A percentile compares a stretch with the other conserved stretches of the same genome.
Evolutionary conservation across 2,329 filamentous ascomycete species (phyloP).

Genomic region (Fusarium bactridioides): DNA sequence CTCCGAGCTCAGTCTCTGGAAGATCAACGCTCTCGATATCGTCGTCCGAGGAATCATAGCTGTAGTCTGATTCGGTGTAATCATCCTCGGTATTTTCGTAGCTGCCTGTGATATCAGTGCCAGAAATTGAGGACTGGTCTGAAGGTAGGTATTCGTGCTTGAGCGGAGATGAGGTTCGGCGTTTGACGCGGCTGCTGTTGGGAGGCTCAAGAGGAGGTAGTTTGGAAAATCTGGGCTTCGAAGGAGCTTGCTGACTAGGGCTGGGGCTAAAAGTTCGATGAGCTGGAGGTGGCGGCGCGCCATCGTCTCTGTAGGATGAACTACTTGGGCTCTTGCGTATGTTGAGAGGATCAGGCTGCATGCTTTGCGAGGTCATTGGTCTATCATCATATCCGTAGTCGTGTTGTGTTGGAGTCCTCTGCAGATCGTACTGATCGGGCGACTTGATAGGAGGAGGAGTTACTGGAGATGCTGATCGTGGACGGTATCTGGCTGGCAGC

Average conservation of each 20-base stretch:
- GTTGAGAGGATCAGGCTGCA: constrained; percentile 49
- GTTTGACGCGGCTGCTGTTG: constrained; percentile 59
- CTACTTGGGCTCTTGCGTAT: constrained; percentile 46
- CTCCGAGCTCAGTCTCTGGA: constrained; percentile 65
- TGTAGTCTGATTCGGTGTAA: constrained; percentile 61
- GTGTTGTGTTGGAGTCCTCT: constrained; percentile 51
- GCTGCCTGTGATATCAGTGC: constrained; percentile 61
- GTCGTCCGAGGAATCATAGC: constrained; percentile 57
- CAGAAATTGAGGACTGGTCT: constrained; percentile 67
- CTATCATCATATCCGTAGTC: constrained; percentile 41
- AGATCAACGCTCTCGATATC: constrained; percentile 69
- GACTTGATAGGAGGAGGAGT: constrained; percentile 40
- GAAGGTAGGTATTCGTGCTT: constrained; percentile 98
- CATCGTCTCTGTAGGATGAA: constrained; percentile 58
- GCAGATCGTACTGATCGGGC: constrained; percentile 32
- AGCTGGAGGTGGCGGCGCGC: constrained; percentile 62
- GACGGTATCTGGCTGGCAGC: constrained; percentile 39
- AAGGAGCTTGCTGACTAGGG: constrained; percentile 42
- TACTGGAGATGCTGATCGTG: constrained; percentile 33
- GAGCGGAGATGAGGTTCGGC: constrained; percentile 87
- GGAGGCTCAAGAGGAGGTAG: constrained; percentile 60
- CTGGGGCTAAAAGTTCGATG: constrained; percentile 55
- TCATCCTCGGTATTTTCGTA: constrained; percentile 53
- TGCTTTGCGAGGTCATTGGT: constrained; percentile 46
- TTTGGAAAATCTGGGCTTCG: constrained; percentile 34